Conservation (phyloP, 2,329 filamentous ascomycete genomes). For the Malbranchea cinnamomea region DNA sequence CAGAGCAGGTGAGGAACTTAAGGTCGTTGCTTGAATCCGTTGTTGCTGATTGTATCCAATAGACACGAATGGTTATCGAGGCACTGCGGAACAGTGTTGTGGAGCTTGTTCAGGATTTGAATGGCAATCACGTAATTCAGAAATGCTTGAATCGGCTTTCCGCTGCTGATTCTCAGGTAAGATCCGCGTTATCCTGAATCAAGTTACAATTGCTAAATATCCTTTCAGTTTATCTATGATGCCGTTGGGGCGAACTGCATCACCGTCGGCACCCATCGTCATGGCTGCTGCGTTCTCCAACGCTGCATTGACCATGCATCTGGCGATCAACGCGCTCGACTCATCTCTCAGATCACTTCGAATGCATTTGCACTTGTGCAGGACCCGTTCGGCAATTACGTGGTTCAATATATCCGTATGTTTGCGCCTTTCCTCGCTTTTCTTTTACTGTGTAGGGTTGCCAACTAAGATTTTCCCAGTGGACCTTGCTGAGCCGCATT, state of each 20-base stretch:
- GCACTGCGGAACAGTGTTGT: constrained; percentile 76
- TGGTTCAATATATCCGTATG: constrained; percentile 78
- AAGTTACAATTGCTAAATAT: constrained; percentile 5
- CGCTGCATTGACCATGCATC: constrained; percentile 96
- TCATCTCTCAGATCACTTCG: constrained; percentile 74
- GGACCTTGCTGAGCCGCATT: constrained; percentile 72
- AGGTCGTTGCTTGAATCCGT: constrained; percentile 1
- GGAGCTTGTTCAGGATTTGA: constrained; percentile 88
- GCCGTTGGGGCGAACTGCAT: constrained; percentile 79
- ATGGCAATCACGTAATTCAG: constrained; percentile 97
- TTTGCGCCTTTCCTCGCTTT: neutral
- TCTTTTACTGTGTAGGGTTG: neutral
- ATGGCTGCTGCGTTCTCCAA: constrained; percentile 95
- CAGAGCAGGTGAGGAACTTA: constrained; percentile 47
- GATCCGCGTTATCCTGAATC: constrained; percentile 1
- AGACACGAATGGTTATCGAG: constrained; percentile 69
- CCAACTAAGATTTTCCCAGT: constrained; percentile 24
- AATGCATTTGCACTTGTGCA: constrained; percentile 83
- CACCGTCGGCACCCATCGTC: constrained; percentile 86
- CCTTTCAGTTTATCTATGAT: constrained; percentile 74
- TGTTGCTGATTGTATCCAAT: constrained; percentile 3
- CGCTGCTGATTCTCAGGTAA: constrained; percentile 56
- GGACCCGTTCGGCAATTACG: constrained; percentile 96
- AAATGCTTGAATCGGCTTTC: constrained; percentile 95
- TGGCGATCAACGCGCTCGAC: constrained; percentile 70